Conservation (phyloP, 1,284 basidiomycete genomes). For the Fomes fomentarius region DNA sequence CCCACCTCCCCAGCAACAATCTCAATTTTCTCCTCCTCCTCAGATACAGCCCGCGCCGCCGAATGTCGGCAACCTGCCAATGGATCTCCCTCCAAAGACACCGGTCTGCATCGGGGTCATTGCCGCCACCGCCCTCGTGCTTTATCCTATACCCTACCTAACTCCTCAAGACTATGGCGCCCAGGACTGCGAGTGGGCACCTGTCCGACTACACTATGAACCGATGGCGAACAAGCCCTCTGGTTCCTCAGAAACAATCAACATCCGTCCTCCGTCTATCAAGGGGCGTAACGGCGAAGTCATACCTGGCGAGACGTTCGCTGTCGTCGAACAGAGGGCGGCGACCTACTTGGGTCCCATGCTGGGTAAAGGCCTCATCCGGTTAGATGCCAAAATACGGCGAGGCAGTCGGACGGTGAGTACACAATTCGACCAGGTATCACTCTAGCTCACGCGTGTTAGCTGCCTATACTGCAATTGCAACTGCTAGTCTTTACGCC, state of each 20-base stretch:
- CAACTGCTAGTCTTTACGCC: constrained; percentile 91
- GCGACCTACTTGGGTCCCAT: constrained; percentile 80
- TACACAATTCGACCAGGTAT: constrained; percentile 13
- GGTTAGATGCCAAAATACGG: constrained; percentile 80
- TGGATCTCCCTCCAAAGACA: constrained; percentile 69
- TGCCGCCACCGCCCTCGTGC: constrained; percentile 78
- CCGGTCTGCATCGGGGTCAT: constrained; percentile 90
- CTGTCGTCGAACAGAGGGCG: constrained; percentile 83
- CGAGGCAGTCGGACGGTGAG: constrained; percentile 65
- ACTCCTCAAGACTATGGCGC: constrained; percentile 47
- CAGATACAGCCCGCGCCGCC: constrained; percentile 17
- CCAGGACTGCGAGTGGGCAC: constrained; percentile 69
- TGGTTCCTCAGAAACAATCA: constrained; percentile 71
- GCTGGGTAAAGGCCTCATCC: constrained; percentile 81
- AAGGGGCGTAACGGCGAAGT: constrained; percentile 54
- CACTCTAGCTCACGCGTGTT: constrained; percentile 14
- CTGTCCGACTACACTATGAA: constrained; percentile 77
- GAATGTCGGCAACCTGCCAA: constrained; percentile 26
- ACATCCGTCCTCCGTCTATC: constrained; percentile 72
- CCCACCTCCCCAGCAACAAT: constrained; percentile 8
- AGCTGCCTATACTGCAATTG: constrained; percentile 82
- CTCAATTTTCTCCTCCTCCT: constrained; percentile 11
- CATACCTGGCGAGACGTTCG: constrained; percentile 69
- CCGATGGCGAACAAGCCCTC: constrained; percentile 58
- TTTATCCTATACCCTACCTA: constrained; percentile 84